A percentile compares a stretch with the other conserved stretches of the same genome.
phyloP scores from a whole-genome alignment of 768 basidiomycete genomes.

The Infundibulicybe gibba region DNA sequence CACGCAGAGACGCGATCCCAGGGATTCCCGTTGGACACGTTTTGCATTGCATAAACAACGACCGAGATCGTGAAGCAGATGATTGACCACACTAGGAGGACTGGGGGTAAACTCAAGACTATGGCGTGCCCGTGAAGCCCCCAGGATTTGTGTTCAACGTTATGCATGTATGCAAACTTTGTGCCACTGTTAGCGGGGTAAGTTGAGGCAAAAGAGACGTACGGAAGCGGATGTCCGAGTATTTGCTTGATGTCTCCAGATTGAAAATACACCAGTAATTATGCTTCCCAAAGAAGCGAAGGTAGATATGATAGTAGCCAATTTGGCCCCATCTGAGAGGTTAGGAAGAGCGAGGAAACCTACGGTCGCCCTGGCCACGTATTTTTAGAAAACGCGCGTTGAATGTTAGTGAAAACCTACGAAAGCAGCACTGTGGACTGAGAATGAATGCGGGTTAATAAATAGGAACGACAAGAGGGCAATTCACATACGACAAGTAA shows the following conservation, averaged over 20 bases:
- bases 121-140: conserved; percentile 49
- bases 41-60: conserved; percentile 40
- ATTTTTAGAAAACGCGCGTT: conserved; percentile 1
- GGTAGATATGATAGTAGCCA: conserved; percentile 40
- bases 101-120: conserved; percentile 47
- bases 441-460: neutral
- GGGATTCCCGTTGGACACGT: conserved; percentile 15
- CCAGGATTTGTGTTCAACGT: conserved; percentile 38
- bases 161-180: conserved; percentile 53
- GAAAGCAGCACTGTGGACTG: conserved; percentile 54
- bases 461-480: neutral
- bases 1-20: conserved; percentile 30
- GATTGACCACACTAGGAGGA: conserved; percentile 54
- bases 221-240: conserved; percentile 41
- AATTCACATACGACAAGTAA: conserved; percentile 43
- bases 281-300: conserved; percentile 53
- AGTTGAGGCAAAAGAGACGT: conserved; percentile 5
- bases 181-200: neutral
- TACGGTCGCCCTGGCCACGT: conserved; percentile 39
- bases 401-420: conserved; percentile 22
- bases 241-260: conserved; percentile 53
- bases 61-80: conserved; percentile 43
- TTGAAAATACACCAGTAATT: conserved; percentile 51
- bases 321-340: conserved; percentile 28
- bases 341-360: conserved; percentile 42